A percentile compares a stretch with the other conserved stretches of the same genome.
Evolutionary conservation across 2,329 filamentous ascomycete species (phyloP).

Genomic region (Dichotomopilus funicola): DNA sequence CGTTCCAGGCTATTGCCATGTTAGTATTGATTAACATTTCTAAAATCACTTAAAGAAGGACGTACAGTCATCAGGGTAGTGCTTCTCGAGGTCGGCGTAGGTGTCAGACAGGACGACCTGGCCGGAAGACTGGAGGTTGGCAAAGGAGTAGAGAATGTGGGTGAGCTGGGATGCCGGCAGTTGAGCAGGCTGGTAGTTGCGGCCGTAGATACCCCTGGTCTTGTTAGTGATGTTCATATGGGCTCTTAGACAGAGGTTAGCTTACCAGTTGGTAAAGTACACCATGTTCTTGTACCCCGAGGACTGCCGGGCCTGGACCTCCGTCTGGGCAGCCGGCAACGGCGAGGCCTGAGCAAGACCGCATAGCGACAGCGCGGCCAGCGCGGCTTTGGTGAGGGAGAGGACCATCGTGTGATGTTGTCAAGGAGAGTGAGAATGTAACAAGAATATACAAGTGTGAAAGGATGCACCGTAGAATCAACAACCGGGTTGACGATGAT

Average conservation of each 20-base stretch:
- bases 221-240: not conserved
- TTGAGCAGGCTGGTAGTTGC: slow-evolving; percentile 64
- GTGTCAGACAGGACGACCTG: slow-evolving; percentile 65
- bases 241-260: not conserved
- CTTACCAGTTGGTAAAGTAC: slow-evolving; percentile 45
- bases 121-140: slow-evolving; percentile 64
- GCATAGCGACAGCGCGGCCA: slow-evolving; percentile 16
- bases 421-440: too few relatives aligned
- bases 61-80: slow-evolving; percentile 61
- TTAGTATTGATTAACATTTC: not conserved
- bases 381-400: slow-evolving; percentile 1
- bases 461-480: too few relatives aligned
- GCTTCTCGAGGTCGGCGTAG: slow-evolving; percentile 66
- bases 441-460: too few relatives aligned
- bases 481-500: too few relatives aligned
- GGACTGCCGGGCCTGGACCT: slow-evolving; percentile 1
- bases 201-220: slow-evolving; percentile 41
- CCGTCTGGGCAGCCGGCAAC: not conserved
- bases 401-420: not conserved
- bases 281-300: slow-evolving; percentile 38
- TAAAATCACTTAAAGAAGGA: not conserved
- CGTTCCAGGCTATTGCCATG: slow-evolving; percentile 45
- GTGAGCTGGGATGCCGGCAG: slow-evolving; percentile 65
- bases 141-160: slow-evolving; percentile 75
- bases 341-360: slow-evolving; percentile 7